Conservation (phyloP, 352 stramenopile species). For the Globisporangium splendens region DNA sequence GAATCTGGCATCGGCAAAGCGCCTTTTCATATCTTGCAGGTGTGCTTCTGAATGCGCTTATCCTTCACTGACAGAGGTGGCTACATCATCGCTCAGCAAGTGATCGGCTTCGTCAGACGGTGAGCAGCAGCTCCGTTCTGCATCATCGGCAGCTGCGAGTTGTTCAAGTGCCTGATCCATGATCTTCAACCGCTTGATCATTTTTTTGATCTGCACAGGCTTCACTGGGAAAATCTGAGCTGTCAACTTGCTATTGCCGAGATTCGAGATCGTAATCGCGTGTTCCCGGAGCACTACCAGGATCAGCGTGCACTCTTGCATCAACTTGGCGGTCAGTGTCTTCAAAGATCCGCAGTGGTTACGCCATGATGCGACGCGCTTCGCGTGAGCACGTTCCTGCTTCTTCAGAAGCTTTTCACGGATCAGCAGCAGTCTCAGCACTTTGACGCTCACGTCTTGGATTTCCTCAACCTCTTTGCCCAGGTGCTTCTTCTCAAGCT, state of each 20-base stretch:
- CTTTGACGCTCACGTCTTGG: slow-evolving; percentile 53
- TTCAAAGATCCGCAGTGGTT: slow-evolving; percentile 17
- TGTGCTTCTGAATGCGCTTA: no score
- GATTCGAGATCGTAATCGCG: slow-evolving; percentile 8
- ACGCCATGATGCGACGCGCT: neutral
- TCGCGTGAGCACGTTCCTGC: slow-evolving; percentile 30
- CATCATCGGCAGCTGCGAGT: no score
- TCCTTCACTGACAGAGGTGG: no score
- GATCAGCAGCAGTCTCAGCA: slow-evolving; percentile 63
- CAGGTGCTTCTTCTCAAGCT: slow-evolving; percentile 42
- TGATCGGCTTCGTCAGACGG: no score
- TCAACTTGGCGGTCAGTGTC: slow-evolving; percentile 23
- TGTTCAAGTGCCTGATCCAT: slow-evolving; percentile 12
- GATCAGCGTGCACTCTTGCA: slow-evolving; percentile 48
- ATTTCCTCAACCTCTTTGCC: slow-evolving; percentile 56
- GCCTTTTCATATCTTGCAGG: no score
- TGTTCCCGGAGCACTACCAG: slow-evolving; percentile 51
- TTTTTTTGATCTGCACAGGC: slow-evolving; percentile 39
- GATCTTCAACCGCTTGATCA: slow-evolving; percentile 38
- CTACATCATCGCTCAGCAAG: no score
- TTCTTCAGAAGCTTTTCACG: slow-evolving; percentile 63
- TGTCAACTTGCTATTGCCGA: slow-evolving; percentile 1
- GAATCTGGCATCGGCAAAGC: no score
- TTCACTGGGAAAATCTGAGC: slow-evolving; percentile 26
- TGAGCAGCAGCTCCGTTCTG: no score